Base-by-base conservation (phyloP, 2,329 filamentous ascomycete genomes). In the Aspergillus novoparasiticus region DNA sequence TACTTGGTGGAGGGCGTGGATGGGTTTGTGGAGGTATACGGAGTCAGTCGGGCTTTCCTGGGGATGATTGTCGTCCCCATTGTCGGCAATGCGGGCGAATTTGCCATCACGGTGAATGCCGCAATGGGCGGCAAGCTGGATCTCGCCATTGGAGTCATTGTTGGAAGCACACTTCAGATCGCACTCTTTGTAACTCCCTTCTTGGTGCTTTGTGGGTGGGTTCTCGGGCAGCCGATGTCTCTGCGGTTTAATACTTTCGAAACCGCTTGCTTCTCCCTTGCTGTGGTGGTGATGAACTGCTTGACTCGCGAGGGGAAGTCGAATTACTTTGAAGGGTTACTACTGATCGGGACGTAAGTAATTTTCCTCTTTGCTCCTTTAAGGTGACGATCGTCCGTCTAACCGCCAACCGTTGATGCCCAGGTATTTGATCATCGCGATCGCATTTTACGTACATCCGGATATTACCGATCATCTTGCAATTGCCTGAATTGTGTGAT, bases 71-170 rank as follows among this genome's bases (percentile, higher is more conserved):
- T 87, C 28, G 79, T 87, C 3, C 85, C 85, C 0, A 86, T 86
- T 60, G 84, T 86, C 58, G 84, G 84, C 56, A 86, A 86, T 65
- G 84, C 84, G 4, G 84, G 84, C 30, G 84, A 86, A 70, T 84
- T 86, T 71, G 83, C 84, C 60, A 86, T 84, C 2, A 83, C 84
- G 14, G 80, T 83, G 30, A 81, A 84, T 12, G 83, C 85, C 28
- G 83, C 84, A 1, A 82, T 81, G 74, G 87, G 86, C 73, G 81
- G 83, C 71, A 86, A 86, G 73, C 85, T 86, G 83, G 84, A 86
- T 64, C 76, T 86, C 19, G 83, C 84, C 30, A 83, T 86, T 66
- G 83, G 83, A 59, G 83, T 86, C 4, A 83, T 84, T 21, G 82
- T 86, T 57, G 84, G 84, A 62, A 82, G 79, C 71, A 82, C 79